phyloP scores from a whole-genome alignment of 768 basidiomycete species.

The Cystofilobasidium capitatum region DNA sequence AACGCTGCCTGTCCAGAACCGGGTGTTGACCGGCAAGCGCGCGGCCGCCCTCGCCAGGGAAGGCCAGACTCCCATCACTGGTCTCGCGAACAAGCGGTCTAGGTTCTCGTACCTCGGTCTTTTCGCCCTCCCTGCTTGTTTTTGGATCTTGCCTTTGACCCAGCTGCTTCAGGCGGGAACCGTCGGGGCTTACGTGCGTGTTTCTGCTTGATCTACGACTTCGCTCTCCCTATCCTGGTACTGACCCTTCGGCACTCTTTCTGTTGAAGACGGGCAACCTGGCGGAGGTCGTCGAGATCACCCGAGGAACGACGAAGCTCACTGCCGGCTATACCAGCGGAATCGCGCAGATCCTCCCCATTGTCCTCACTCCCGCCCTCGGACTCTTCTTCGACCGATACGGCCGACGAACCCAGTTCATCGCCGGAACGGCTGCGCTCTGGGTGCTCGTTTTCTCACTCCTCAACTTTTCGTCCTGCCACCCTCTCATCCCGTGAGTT shows the following conservation, averaged over 20 bases:
- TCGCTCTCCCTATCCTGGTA: not conserved
- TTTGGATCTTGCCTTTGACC: constrained; percentile 26
- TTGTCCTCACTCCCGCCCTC: constrained; percentile 36
- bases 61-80: not conserved
- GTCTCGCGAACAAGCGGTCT: not conserved
- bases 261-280: constrained; percentile 33
- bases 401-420: constrained; percentile 35
- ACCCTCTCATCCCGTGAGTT: constrained; percentile 33
- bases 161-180: constrained; percentile 36
- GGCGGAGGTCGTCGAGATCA: constrained; percentile 30
- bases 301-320: constrained; percentile 26
- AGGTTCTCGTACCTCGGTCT: constrained; percentile 12
- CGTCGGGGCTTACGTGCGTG: too few relatives aligned
- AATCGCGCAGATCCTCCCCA: constrained; percentile 35
- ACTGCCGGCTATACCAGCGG: constrained; percentile 39
- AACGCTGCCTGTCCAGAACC: constrained; percentile 29
- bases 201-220: not conserved
- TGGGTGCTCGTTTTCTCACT: constrained; percentile 36
- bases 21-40: constrained; percentile 21
- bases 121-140: constrained; percentile 23
- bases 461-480: constrained; percentile 35
- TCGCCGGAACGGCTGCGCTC: constrained; percentile 31
- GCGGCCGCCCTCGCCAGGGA: constrained; percentile 4
- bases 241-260: not conserved
- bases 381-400: constrained; percentile 36